phyloP scores from a whole-genome alignment of 805 yeast genomes.

The Maudiozyma barnettii region DNA sequence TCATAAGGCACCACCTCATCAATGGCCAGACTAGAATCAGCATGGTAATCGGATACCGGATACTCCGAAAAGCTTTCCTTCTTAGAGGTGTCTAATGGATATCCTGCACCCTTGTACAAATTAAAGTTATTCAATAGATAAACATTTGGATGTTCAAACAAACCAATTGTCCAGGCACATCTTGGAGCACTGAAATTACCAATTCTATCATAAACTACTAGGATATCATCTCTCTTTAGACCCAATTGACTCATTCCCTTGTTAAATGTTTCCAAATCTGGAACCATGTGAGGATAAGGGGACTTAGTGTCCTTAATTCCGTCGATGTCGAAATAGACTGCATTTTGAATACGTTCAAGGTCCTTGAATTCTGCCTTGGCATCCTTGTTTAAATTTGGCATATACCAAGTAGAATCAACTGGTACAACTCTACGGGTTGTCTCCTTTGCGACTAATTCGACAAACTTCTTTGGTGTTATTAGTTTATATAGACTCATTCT shows the following conservation, averaged over 20 bases:
- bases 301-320: slow-evolving; percentile 48
- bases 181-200: slow-evolving; percentile 87
- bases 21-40: slow-evolving; percentile 29
- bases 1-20: slow-evolving; percentile 58
- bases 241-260: slow-evolving; percentile 47
- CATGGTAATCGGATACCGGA: slow-evolving; percentile 28
- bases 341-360: slow-evolving; percentile 49
- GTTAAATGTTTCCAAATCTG: slow-evolving; percentile 48
- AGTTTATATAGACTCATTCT: slow-evolving; percentile 22
- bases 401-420: slow-evolving; percentile 86
- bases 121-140: slow-evolving; percentile 62
- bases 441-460: slow-evolving; percentile 14
- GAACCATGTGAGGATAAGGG: slow-evolving; percentile 87
- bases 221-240: slow-evolving; percentile 41
- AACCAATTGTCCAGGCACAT: slow-evolving; percentile 80
- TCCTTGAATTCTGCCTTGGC: slow-evolving; percentile 48
- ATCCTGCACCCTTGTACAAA: slow-evolving; percentile 38
- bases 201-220: slow-evolving; percentile 76
- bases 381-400: slow-evolving; percentile 62
- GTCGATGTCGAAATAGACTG: slow-evolving; percentile 76
- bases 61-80: slow-evolving; percentile 10
- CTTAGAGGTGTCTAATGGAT: slow-evolving; percentile 34
- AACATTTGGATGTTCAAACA: slow-evolving; percentile 68
- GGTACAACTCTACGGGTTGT: slow-evolving; percentile 37
- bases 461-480: slow-evolving; percentile 21